Evolutionary conservation across 2,329 filamentous ascomycete species (phyloP), one percentile per base, ranked within the genome.

Genomic region (Cladophialophora exuberans): DNA sequence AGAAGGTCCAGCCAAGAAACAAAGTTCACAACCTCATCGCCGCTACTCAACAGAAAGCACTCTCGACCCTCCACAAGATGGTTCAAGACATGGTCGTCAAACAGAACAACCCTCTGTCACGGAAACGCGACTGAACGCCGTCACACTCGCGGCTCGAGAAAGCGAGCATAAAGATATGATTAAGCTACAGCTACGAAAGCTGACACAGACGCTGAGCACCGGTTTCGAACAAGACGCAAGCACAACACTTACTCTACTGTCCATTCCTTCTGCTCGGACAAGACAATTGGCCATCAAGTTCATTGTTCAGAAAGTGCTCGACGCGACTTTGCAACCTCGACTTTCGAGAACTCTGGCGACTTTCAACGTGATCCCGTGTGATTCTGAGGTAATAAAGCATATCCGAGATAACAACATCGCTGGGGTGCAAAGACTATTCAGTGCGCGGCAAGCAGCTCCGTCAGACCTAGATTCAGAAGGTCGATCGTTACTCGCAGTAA

Each of bases 401-500:
- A 45, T 30, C 2, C 2, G n/a, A 17, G 13, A 6, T n/a, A 31
- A 45, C 2, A n/a, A 45, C n/a, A n/a, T 45, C 10, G 6, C 13
- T 20, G 42, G 42, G 13, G 6, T 45, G 22, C 13, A 22, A 26
- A 4, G 31, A 3, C n/a, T 45, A 17, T 17, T 45, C 15, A 6
- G 9, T 30, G 10, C 15, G 17, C 5, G 26, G n/a, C 23, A 15
- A 28, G 42, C 42, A 6, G 15, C 23, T 3, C 42, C 23, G 11
- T 31, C 15, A n/a, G 42, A 45, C 31, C 23, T 45, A 3, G 15
- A 5, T 22, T 17, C 42, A 17, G 23, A 45, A 3, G 42, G 42
- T 45, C 7, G 42, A 22, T 45, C 42, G 11, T 22, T 45, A n/a
- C 22, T 45, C n/a, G n/a, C 3, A 4, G 42, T 45, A 17, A 45